Percentiles rank a stretch among this genome's conserved stretches.
phyloP scores from a whole-genome alignment of 345 rosid genomes.

The Citrus inodora region DNA sequence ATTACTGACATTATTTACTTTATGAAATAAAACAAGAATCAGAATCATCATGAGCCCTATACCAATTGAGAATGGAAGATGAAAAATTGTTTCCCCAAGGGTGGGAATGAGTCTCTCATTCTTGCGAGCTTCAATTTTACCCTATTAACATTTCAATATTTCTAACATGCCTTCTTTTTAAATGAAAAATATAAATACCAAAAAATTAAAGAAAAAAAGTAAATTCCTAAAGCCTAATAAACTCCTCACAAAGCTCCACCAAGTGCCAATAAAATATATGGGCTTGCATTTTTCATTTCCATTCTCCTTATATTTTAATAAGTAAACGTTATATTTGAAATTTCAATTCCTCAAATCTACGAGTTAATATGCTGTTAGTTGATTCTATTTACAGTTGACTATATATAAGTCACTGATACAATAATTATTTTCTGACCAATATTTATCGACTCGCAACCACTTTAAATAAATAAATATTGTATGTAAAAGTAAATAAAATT shows the following conservation, averaged over 20 bases:
- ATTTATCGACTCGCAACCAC: accelerated
- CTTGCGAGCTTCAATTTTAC: accelerated
- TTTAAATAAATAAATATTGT: too few species aligned
- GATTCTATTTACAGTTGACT: accelerated
- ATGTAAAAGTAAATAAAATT: too few species aligned
- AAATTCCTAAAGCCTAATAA: too few species aligned
- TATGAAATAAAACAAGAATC: accelerated
- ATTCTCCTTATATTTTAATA: too few species aligned
- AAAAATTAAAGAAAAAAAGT: too few species aligned
- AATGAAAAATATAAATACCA: too few species aligned
- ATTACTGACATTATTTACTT: accelerated
- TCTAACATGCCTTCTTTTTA: accelerated
- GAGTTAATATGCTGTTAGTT: accelerated
- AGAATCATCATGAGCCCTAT: accelerated
- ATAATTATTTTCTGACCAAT: too few species aligned
- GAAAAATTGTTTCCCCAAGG: accelerated
- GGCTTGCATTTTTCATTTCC: accelerated
- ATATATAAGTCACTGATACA: accelerated
- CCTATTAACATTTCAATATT: too few species aligned
- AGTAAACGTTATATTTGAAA: accelerated
- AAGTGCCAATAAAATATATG: accelerated
- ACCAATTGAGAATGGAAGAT: accelerated
- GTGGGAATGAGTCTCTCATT: accelerated
- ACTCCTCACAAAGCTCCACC: accelerated
- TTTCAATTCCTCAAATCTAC: too few species aligned